Percentiles rank a stretch among this genome's conserved stretches.
Conservation (phyloP, 768 basidiomycete species). For the Fistulinella prunicolor region DNA sequence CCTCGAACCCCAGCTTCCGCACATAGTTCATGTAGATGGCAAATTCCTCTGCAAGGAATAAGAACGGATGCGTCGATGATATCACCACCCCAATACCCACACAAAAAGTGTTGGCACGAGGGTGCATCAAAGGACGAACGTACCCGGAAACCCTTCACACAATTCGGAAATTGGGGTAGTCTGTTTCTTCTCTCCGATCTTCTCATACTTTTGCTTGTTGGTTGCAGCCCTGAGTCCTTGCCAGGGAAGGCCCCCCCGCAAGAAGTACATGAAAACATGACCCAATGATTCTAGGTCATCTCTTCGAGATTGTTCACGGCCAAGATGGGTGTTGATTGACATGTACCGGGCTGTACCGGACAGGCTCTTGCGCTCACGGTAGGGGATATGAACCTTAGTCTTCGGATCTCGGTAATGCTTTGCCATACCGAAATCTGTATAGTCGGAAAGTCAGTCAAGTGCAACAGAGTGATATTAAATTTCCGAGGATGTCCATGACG, state of each 20-base stretch:
- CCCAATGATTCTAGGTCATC: constrained; percentile 97
- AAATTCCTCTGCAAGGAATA: constrained; percentile 68
- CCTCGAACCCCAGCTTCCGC: constrained; percentile 96
- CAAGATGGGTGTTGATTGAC: constrained; percentile 99
- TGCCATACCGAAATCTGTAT: constrained; percentile 95
- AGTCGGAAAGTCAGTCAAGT: constrained; percentile 2
- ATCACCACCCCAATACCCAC: not conserved
- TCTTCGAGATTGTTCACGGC: constrained; percentile 89
- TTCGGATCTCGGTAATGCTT: constrained; percentile 99
- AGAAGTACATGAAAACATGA: constrained; percentile 99
- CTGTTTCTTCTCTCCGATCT: constrained; percentile 99
- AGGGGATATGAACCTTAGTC: constrained; percentile 97
- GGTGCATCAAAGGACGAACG: constrained; percentile 21
- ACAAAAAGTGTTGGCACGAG: not conserved
- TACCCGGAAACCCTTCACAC: constrained; percentile 94
- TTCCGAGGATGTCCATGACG: not conserved
- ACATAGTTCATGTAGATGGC: constrained; percentile 99
- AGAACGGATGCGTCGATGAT: constrained; percentile 1
- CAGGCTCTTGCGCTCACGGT: constrained; percentile 94
- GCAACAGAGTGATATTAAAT: constrained; percentile 1
- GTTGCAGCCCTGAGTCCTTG: constrained; percentile 96
- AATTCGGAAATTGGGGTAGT: constrained; percentile 87
- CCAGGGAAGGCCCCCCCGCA: constrained; percentile 96
- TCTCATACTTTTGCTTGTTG: constrained; percentile 99
- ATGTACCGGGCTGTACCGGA: constrained; percentile 98